Evolutionary conservation across 1,284 basidiomycete genomes (phyloP).

Genomic region (Phylloporus sp.): DNA sequence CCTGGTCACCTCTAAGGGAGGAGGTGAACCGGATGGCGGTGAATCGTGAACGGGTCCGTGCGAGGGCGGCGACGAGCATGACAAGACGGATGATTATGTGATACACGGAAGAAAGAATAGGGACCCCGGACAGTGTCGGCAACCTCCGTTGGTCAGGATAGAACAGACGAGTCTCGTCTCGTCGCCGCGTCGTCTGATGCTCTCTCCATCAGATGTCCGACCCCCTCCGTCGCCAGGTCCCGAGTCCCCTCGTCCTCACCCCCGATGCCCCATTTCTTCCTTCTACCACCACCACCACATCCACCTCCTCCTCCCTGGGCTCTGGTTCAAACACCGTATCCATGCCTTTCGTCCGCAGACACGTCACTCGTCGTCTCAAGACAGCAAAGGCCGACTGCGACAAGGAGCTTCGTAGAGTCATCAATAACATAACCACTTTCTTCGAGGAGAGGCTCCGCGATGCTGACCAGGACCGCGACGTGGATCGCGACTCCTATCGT

Average conservation of each 20-base stretch:
- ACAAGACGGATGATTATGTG: constrained; percentile 4
- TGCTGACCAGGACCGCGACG: constrained; percentile 64
- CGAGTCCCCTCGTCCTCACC: constrained; percentile 77
- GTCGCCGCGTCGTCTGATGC: constrained; percentile 22
- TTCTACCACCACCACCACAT: constrained; percentile 24
- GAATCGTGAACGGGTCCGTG: neutral
- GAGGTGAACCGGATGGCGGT: constrained; percentile 16
- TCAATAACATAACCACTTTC: constrained; percentile 90
- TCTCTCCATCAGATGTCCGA: constrained; percentile 27
- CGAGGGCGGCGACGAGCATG: constrained; percentile 18
- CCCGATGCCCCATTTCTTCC: constrained; percentile 68
- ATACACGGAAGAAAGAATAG: neutral
- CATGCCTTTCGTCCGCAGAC: constrained; percentile 91
- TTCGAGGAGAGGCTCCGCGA: constrained; percentile 89
- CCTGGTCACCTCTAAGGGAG: constrained; percentile 27
- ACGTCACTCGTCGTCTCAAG: constrained; percentile 92
- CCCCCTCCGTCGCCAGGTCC: constrained; percentile 64
- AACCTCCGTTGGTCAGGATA: constrained; percentile 14
- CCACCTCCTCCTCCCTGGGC: constrained; percentile 42
- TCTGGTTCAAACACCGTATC: constrained; percentile 76
- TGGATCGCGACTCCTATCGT: constrained; percentile 61
- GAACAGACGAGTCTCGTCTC: constrained; percentile 12
- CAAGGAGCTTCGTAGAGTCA: constrained; percentile 90
- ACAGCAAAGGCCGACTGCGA: constrained; percentile 96
- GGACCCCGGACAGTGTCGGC: constrained; percentile 31